A percentile compares a stretch with the other conserved stretches of the same genome.
Evolutionary conservation across 306 rosid genomes (phyloP).

Genomic region (Nissolia schottii): DNA sequence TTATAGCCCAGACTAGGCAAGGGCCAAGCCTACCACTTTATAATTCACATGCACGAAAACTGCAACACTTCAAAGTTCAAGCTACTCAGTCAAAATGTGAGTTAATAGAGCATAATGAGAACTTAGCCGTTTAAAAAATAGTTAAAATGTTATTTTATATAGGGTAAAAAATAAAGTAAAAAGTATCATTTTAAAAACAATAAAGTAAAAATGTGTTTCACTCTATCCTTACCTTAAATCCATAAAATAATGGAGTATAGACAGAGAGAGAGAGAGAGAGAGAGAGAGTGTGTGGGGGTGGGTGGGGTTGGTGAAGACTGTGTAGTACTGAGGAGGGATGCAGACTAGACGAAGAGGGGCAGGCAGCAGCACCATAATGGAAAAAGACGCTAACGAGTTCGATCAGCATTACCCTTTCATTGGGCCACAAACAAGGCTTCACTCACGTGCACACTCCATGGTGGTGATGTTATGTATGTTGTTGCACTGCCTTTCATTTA

Average conservation of each 20-base stretch:
- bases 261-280: neutral
- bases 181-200: too few relatives aligned
- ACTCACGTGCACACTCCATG: conserved; percentile 11
- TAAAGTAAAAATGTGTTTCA: too few relatives aligned
- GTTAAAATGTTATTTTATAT: too few relatives aligned
- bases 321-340: conserved; percentile 23
- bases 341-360: conserved; percentile 49
- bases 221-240: too few relatives aligned
- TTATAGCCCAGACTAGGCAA: neutral
- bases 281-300: neutral
- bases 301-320: conserved; percentile 22
- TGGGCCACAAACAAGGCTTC: conserved; percentile 17
- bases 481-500: too few relatives aligned
- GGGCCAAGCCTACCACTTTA: neutral
- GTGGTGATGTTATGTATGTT: too few relatives aligned
- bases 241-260: too few relatives aligned
- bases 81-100: conserved; percentile 5
- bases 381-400: conserved; percentile 20
- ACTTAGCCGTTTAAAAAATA: too few relatives aligned
- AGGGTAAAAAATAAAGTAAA: too few relatives aligned
- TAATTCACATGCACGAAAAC: conserved; percentile 20
- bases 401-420: conserved; percentile 18
- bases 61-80: neutral
- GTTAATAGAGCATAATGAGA: too few relatives aligned
- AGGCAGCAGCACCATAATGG: conserved; percentile 29